Conservation (phyloP, 495 filamentous ascomycete genomes). For the Penicillium pancosmium region DNA sequence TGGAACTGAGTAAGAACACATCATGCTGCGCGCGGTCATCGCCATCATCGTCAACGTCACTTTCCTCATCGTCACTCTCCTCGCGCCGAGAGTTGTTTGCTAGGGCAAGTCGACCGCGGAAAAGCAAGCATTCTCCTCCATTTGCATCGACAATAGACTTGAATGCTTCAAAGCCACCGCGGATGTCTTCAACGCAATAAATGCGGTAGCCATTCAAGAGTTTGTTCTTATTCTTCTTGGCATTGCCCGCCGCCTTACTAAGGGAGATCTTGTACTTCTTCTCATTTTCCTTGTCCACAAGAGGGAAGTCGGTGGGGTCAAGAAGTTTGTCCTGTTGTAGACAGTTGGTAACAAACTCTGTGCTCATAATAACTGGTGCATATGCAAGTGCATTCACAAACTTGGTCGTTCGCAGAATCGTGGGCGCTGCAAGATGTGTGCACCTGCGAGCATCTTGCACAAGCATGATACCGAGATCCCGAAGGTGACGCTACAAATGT, state of each 20-base stretch:
- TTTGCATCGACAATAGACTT: constrained; percentile 84
- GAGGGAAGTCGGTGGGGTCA: constrained; percentile 59
- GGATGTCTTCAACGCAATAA: constrained; percentile 77
- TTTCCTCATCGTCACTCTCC: constrained; percentile 50
- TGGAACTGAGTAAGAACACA: constrained; percentile 76
- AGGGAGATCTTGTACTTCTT: constrained; percentile 68
- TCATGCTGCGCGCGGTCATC: constrained; percentile 64
- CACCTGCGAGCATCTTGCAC: constrained; percentile 72
- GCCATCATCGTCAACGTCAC: constrained; percentile 51
- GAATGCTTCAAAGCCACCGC: constrained; percentile 80
- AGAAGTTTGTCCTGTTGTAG: constrained; percentile 63
- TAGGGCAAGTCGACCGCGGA: constrained; percentile 67
- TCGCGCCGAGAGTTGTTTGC: constrained; percentile 50
- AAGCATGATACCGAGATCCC: constrained; percentile 80
- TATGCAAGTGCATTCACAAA: constrained; percentile 85
- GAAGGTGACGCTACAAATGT: constrained; percentile 68
- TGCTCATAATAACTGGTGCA: constrained; percentile 71
- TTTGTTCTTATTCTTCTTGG: constrained; percentile 71
- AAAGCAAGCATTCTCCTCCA: constrained; percentile 80
- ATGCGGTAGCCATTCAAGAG: constrained; percentile 74
- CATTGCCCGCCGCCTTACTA: constrained; percentile 62
- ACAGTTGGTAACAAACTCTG: constrained; percentile 77
- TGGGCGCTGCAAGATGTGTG: constrained; percentile 85
- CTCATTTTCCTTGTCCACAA: constrained; percentile 73
- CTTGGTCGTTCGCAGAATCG: constrained; percentile 85